A percentile compares a stretch with the other conserved stretches of the same genome.
phyloP scores from a whole-genome alignment of 331 rosid species.

The Rhamnella rubrinervis region DNA sequence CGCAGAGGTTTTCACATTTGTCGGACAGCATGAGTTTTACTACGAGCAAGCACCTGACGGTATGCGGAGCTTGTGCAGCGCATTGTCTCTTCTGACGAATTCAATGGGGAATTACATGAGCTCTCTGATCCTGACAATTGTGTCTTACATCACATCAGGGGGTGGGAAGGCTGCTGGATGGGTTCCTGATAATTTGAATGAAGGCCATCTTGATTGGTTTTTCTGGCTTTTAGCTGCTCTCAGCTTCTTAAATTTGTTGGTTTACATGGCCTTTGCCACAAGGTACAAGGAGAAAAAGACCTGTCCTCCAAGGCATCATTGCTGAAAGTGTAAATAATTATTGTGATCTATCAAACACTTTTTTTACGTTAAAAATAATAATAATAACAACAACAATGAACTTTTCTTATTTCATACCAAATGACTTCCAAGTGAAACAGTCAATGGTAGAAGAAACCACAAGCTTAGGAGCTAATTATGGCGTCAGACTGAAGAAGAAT shows the following conservation, averaged over 20 bases:
- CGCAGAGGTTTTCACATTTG: slow-evolving; percentile 36
- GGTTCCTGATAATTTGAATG: slow-evolving; percentile 46
- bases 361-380: no score
- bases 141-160: slow-evolving; percentile 31
- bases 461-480: no score
- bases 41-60: slow-evolving; percentile 46
- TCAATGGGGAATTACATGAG: slow-evolving; percentile 45
- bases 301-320: neutral
- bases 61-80: slow-evolving; percentile 44
- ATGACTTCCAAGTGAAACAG: no score
- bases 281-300: slow-evolving; percentile 33
- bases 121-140: slow-evolving; percentile 32
- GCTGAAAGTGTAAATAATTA: no score
- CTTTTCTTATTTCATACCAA: no score
- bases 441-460: no score
- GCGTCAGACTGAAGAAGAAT: no score
- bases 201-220: slow-evolving; percentile 49
- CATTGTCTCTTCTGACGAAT: slow-evolving; percentile 35
- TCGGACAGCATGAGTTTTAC: slow-evolving; percentile 49
- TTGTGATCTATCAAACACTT: no score
- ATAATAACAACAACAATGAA: no score
- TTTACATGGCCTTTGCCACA: slow-evolving; percentile 35
- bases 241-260: slow-evolving; percentile 36
- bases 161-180: slow-evolving; percentile 42
- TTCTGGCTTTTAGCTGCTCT: slow-evolving; percentile 42